Evolutionary conservation across 257 asterid species (phyloP), one percentile per base, ranked within the genome.

Genomic region (Penstemon eatonii): DNA sequence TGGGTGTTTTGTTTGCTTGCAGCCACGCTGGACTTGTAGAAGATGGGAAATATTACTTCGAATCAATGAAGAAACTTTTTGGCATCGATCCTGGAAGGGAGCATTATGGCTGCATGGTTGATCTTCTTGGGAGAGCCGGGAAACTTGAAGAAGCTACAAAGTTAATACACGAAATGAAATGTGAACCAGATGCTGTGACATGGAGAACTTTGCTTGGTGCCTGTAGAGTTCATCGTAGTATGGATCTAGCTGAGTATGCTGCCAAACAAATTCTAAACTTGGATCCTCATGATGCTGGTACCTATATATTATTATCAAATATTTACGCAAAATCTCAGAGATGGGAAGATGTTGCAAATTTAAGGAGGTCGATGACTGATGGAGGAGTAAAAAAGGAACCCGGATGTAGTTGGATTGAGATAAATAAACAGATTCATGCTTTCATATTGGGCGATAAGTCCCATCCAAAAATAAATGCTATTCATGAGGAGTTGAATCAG

Each of bases 371-470:
- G 15, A 88, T 90, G 98, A 85, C 45, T 78, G 75, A 66, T 3
- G 72, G 59, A 70, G 89, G 97, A 75, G 77, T 92, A n/a, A 85
- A 84, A 85, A 90, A 92, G 76, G 96, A 90, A 79, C 98, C 98
- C 0, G 97, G 97, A 10, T 92, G 98, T 73, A 92, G 98, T 76
- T 92, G 98, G 97, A 80, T 92, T 49, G 98, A 92, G 80, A 79
- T 88, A 43, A 77, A 88, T 44, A 83, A 83, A 51, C 75, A 76
- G 71, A 80, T 90, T 56, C 98, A 92, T 78, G 80, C 97, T 61
- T 92, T 92, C 78, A 76, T 85, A 43, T 51, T 86, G 78, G 91
- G 94, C 3, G 98, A 90, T 74, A 81, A 76, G 69, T 78, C 87
- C 9, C 97, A 92, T 74, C 95, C 96, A 4, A 73, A 79, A 65